Conservation (phyloP, 2,329 filamentous ascomycete species). For the Nemania serpens region DNA sequence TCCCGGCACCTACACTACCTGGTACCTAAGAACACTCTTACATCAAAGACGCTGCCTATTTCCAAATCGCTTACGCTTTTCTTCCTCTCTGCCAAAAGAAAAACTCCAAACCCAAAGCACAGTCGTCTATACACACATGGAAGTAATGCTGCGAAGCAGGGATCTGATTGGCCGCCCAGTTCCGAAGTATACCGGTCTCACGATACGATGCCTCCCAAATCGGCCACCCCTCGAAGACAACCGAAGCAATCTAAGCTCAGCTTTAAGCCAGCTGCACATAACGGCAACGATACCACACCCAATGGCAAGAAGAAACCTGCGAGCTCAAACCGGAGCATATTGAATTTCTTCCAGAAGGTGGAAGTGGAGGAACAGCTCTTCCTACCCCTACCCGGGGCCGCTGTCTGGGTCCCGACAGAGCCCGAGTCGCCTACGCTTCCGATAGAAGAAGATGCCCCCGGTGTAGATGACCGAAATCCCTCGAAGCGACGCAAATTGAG, state of each 20-base stretch:
- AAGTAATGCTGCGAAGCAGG: background rate
- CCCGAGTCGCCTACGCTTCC: conserved; percentile 29
- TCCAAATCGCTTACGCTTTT: background rate
- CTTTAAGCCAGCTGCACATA: conserved; percentile 33
- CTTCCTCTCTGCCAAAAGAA: background rate
- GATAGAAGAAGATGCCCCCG: conserved; percentile 42
- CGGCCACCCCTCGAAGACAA: conserved; percentile 32
- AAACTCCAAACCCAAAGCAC: background rate
- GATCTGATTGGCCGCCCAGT: background rate
- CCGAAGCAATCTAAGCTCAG: conserved; percentile 39
- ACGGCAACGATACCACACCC: conserved; percentile 32
- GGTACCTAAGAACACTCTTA: too few relatives aligned
- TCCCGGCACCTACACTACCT: background rate
- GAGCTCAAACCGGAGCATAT: conserved; percentile 72
- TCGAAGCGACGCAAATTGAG: conserved; percentile 51
- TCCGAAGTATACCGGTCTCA: conserved; percentile 3
- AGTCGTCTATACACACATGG: background rate
- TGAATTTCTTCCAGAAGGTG: conserved; percentile 76
- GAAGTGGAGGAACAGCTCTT: conserved; percentile 66
- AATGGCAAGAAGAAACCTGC: conserved; percentile 44
- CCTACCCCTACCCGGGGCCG: conserved; percentile 40
- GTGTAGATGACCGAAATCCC: conserved; percentile 39
- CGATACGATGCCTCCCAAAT: conserved; percentile 32
- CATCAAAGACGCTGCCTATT: background rate
- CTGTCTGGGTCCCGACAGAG: background rate